Evolutionary conservation across 2,329 filamentous ascomycete species (phyloP).

Genomic region (Pseudovirgaria hyperparasitica): DNA sequence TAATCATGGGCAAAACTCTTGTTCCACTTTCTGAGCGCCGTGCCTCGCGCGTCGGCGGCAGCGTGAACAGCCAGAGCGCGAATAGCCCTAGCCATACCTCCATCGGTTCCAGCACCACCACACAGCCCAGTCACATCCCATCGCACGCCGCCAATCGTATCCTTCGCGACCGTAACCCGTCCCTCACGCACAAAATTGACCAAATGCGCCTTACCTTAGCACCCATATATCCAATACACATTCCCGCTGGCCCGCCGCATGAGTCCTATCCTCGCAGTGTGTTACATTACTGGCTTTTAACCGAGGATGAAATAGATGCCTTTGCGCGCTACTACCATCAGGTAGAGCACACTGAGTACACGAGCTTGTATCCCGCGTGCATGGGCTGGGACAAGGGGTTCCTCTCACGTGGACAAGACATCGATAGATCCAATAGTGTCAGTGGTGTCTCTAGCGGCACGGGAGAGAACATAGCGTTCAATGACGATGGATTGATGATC

Average conservation of each 20-base stretch:
- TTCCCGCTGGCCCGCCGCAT: conserved; percentile 49
- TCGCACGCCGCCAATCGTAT: no score
- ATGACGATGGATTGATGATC: conserved; percentile 4
- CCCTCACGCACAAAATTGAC: conserved; percentile 47
- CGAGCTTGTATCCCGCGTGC: conserved; percentile 52
- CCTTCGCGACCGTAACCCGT: conserved; percentile 29
- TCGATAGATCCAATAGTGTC: no score
- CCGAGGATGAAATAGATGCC: conserved; percentile 54
- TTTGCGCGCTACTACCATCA: conserved; percentile 66
- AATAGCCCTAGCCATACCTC: no score
- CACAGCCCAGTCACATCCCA: no score
- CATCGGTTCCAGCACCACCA: no score
- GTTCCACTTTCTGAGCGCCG: no score
- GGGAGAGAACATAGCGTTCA: conserved; percentile 1
- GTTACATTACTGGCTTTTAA: conserved; percentile 62
- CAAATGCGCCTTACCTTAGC: conserved; percentile 54
- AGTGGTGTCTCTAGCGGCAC: conserved; percentile 15
- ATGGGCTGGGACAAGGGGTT: conserved; percentile 45
- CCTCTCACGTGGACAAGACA: no score
- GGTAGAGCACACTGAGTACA: conserved; percentile 42
- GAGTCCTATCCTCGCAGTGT: conserved; percentile 53
- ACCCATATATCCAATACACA: conserved; percentile 47
- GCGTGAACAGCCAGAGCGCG: no score
- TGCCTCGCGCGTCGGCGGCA: no score
- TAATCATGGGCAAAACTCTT: no score